These are phyloP conservation scores for Phytophthora podocarpi DNA, from an alignment of 352 stramenopile genomes.

Conservation along the genomic window DNA sequence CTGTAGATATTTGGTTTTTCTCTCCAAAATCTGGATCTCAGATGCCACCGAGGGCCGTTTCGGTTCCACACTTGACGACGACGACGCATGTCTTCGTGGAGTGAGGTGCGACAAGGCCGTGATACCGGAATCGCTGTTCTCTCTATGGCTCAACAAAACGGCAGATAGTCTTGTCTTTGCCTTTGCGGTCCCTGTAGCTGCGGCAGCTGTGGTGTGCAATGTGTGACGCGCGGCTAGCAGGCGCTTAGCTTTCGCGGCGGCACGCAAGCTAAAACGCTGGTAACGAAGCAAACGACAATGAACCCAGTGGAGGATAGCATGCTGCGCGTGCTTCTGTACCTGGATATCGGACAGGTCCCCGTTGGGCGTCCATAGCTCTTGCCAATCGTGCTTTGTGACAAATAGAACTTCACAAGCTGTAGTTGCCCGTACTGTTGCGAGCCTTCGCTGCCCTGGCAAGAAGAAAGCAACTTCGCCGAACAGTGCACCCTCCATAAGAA, in stretches of 20 bases:
- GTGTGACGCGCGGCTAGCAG: conserved; percentile 17
- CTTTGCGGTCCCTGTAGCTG: conserved; percentile 10
- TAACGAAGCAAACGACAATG: conserved; percentile 46
- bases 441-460: conserved; percentile 53
- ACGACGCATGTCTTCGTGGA: background rate
- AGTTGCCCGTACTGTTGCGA: conserved; percentile 64
- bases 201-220: background rate
- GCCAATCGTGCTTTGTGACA: conserved; percentile 65
- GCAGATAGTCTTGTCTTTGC: conserved; percentile 17
- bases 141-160: conserved; percentile 5
- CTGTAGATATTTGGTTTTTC: conserved; percentile 67
- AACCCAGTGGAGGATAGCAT: conserved; percentile 72
- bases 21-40: conserved; percentile 55
- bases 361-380: conserved; percentile 55
- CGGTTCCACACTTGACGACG: background rate
- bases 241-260: conserved; percentile 52
- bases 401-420: conserved; percentile 69
- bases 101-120: background rate
- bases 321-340: conserved; percentile 54
- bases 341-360: conserved; percentile 46
- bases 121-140: background rate
- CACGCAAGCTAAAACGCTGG: conserved; percentile 37
- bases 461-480: conserved; percentile 82
- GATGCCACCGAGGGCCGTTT: conserved; percentile 35
- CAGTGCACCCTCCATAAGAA: conserved; percentile 64